phyloP scores from a whole-genome alignment of 805 yeast genomes.

The Nakazawaea holstii region DNA sequence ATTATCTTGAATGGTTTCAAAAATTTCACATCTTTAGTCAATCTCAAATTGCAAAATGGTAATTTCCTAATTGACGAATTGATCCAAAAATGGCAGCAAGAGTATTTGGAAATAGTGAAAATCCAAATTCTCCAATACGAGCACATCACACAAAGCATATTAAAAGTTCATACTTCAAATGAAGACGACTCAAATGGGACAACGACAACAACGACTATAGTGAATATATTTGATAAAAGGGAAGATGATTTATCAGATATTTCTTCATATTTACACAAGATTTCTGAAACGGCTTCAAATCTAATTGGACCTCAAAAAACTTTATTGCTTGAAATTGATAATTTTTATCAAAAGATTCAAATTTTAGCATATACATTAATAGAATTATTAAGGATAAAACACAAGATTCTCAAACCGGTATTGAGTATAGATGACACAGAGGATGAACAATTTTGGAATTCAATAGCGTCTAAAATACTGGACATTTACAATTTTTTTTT shows the following conservation, averaged over 20 bases:
- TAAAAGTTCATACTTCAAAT: conserved; percentile 2
- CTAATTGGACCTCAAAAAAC: conserved; percentile 13
- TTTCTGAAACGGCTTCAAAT: conserved; percentile 4
- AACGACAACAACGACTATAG: too few relatives aligned
- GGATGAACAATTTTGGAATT: conserved; percentile 25
- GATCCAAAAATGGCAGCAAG: conserved; percentile 16
- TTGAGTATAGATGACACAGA: conserved; percentile 31
- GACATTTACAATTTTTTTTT: background rate
- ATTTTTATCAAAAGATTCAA: conserved; percentile 15
- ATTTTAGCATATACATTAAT: conserved; percentile 16
- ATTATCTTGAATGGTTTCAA: conserved; percentile 22
- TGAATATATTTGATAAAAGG: background rate
- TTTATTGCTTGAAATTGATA: conserved; percentile 14
- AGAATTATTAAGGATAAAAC: conserved; percentile 16
- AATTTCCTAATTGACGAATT: conserved; percentile 12
- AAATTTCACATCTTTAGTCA: conserved; percentile 23
- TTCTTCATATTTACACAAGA: conserved; percentile 12
- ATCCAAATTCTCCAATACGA: conserved; percentile 15
- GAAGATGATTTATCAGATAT: conserved; percentile 17
- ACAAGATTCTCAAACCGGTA: conserved; percentile 21
- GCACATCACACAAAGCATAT: conserved; percentile 15
- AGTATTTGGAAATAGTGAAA: conserved; percentile 13
- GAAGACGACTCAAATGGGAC: background rate
- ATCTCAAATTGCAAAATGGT: background rate
- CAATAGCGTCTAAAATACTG: background rate